Evolutionary conservation across 345 rosid species (phyloP), one percentile per base, ranked within the genome.

Genomic region (Pelargonium nanum): DNA sequence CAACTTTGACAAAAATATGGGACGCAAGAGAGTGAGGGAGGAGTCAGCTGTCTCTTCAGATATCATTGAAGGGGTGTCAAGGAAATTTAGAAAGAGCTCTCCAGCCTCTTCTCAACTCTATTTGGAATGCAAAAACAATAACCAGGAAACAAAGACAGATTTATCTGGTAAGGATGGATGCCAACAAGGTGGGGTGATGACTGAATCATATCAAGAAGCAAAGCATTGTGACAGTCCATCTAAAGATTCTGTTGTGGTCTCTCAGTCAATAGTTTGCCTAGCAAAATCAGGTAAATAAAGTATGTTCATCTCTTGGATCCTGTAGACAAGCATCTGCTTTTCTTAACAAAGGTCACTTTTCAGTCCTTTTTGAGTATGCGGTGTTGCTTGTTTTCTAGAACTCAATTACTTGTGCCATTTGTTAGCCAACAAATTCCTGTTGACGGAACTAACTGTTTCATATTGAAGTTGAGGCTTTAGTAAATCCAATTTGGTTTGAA

Each of bases 11-110:
- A 54, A 40, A 58, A 65, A 20, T 34, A 25, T 12, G 51, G 70
- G 75, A 24, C 54, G 59, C 59, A 81, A 77, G 68, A 75, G 79
- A 68, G 74, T 55, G 26, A 75, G 79, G 64, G 82, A 75, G 50
- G 80, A 58, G 57, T 55, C 25, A 12, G 66, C 61, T 55, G 59
- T 24, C 34, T 66, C 57, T 34, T 69, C 69, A 22, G 79, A 72
- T 60, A 56, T 22, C 54, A 53, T 6, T 64, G 70, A 70, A 24
- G 60, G 40, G 21, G 8, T 64, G 58, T 40, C 54, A 1, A 74
- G 72, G 63, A 76, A 67, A 50, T 50, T 59, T 60, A 74, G 60
- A 64, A 68, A 53, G 44, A 55, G 34, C 26, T 40, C 48, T 40
- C 15, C 48, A 40, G 48, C 48, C 51, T 68, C 65, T 23, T 54